A percentile compares a stretch with the other conserved stretches of the same genome.
These are phyloP conservation scores for Paspalum vaginatum DNA, from an alignment of 176 grass and related monocot species.

Conservation along the genomic window DNA sequence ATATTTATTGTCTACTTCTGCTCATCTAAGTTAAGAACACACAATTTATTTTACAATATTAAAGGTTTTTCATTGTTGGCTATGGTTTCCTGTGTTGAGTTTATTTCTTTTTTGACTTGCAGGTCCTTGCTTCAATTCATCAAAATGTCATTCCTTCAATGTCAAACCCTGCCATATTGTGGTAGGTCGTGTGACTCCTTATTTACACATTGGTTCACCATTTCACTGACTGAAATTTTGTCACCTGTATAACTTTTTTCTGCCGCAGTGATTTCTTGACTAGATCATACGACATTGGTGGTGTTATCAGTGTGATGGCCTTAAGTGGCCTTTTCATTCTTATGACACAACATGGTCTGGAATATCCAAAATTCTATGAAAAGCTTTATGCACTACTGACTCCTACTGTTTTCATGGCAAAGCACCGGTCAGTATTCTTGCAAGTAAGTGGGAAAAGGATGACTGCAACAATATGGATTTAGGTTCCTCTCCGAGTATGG, in stretches of 20 bases:
- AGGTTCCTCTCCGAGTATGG: not conserved
- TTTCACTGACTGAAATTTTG: conserved; percentile 14
- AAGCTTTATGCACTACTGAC: conserved; percentile 87
- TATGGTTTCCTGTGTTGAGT: conserved; percentile 26
- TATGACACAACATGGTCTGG: conserved; percentile 93
- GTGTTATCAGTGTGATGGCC: conserved; percentile 96
- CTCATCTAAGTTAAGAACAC: not conserved
- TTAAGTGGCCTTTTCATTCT: conserved; percentile 95
- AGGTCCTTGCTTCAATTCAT: conserved; percentile 94
- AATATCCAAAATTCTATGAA: conserved; percentile 95
- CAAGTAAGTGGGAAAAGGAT: conserved; percentile 62
- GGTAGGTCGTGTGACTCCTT: conserved; percentile 52
- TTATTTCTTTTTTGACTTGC: conserved; percentile 27
- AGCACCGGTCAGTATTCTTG: conserved; percentile 89
- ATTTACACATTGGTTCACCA: conserved; percentile 20
- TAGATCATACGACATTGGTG: conserved; percentile 96
- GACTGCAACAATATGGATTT: not conserved
- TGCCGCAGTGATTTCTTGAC: conserved; percentile 95
- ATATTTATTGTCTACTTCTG: not conserved
- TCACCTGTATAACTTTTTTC: not conserved
- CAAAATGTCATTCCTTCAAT: conserved; percentile 87
- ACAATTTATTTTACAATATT: not conserved
- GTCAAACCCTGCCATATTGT: conserved; percentile 87
- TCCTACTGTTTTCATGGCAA: conserved; percentile 85
- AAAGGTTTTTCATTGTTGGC: conserved; percentile 1